Base-by-base conservation (phyloP, 202 grass and related monocot genomes). In the Dendrocalamus latiflorus region DNA sequence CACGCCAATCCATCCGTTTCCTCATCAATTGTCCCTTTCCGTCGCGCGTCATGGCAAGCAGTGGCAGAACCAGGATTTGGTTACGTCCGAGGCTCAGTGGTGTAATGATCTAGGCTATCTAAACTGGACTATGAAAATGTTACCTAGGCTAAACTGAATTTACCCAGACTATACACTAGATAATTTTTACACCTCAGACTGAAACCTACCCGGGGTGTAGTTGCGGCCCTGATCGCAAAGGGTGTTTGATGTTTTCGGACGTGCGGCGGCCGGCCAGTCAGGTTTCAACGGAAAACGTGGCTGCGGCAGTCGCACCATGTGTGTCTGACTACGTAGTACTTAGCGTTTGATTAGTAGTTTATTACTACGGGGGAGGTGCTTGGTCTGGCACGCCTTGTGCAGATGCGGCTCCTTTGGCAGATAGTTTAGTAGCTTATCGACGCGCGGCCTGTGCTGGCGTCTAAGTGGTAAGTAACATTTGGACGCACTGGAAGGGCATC, bases 401-500 rank as follows among this genome's bases (percentile, higher is more conserved):
- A 11, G 12, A 36, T 43, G 2, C 6, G 25, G 24, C n/a, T 44
- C 6, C 28, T 56, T 50, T 20, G 11, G 36, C 20, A 39, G 9
- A 65, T 26, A 26, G 9, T 42, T 43, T 76, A 11, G 73, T 39
- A n/a, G n/a, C n/a, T 61, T 61, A 15, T 50, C 42, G 13, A 69
- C 47, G 14, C 14, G 25, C 65, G 56, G 37, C 25, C 17, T 17
- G 65, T 56, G 85, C 4, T 48, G 65, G 36, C 45, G 65, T 24
- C 56, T n/a, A 13, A 79, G 86, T 43, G 81, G 10, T 14, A 73
- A 60, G 8, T 69, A 30, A 6, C 33, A 37, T 69, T 88, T 88
- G 81, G 86, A 62, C 61, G 60, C 2, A 53, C 43, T 12, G 76
- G 44, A 61, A 48, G 70, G 82, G 54, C 87, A 67, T 54, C 50